Evolutionary conservation across 192 early-diverging fungal species (phyloP).

Genomic region (Linnemannia schmuckeri): DNA sequence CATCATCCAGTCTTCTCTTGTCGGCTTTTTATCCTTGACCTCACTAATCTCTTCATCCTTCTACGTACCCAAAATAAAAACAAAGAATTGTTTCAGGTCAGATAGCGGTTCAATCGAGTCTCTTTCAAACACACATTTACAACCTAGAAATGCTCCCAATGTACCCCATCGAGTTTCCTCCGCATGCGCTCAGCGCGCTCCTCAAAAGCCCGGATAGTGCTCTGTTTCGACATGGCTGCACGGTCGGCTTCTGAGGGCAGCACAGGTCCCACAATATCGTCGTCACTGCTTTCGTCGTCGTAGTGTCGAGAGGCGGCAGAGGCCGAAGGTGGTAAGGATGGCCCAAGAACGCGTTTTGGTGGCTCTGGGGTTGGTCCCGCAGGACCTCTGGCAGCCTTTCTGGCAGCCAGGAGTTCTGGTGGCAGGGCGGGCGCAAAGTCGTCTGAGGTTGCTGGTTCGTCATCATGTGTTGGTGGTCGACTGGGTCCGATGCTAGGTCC

Average conservation of each 20-base stretch:
- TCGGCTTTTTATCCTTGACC: constrained; percentile 26
- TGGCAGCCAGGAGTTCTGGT: constrained; percentile 45
- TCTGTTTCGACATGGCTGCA: constrained; percentile 32
- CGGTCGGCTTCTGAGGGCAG: constrained; percentile 46
- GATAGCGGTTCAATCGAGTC: not conserved
- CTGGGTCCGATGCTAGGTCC: constrained; percentile 30
- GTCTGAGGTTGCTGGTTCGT: constrained; percentile 8
- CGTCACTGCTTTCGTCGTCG: constrained; percentile 36
- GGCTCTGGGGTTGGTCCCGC: not conserved
- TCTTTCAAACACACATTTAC: not conserved
- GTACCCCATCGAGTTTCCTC: constrained; percentile 43
- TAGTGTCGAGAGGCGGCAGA: constrained; percentile 12
- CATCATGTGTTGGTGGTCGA: constrained; percentile 16
- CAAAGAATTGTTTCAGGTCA: not conserved
- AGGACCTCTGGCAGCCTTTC: constrained; percentile 14
- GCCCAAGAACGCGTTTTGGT: constrained; percentile 50
- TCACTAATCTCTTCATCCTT: constrained; percentile 9
- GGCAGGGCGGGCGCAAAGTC: constrained; percentile 56
- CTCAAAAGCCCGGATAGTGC: constrained; percentile 54
- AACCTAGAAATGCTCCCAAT: not conserved
- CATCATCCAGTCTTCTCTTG: constrained; percentile 73
- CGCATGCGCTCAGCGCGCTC: constrained; percentile 60
- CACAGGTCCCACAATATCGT: constrained; percentile 57
- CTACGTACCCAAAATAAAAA: not conserved
- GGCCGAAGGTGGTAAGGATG: constrained; percentile 30